Percentiles rank a stretch among this genome's conserved stretches.
Evolutionary conservation across 495 filamentous ascomycete genomes (phyloP).

Genomic region (Penicillium pancosmium): DNA sequence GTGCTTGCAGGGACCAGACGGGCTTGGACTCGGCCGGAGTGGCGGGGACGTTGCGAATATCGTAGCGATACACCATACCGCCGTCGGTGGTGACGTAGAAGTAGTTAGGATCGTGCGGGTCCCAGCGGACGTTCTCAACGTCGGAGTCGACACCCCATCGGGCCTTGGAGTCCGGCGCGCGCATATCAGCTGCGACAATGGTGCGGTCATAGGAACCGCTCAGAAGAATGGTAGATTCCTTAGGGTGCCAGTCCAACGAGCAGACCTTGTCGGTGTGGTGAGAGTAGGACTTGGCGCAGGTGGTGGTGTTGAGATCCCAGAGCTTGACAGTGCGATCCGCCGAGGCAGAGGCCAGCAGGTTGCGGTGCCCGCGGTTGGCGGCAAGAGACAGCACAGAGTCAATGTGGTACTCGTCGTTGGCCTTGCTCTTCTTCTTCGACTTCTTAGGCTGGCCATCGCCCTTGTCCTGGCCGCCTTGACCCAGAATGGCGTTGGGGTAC

Average conservation of each 20-base stretch:
- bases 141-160: constrained; percentile 93
- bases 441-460: constrained; percentile 51
- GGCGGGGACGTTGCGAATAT: constrained; percentile 70
- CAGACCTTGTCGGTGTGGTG: constrained; percentile 95
- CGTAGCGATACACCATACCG: constrained; percentile 85
- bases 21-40: constrained; percentile 75
- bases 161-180: constrained; percentile 78
- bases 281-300: constrained; percentile 91
- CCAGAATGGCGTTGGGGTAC: constrained; percentile 96
- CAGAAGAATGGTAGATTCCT: constrained; percentile 82
- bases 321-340: constrained; percentile 97
- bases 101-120: constrained; percentile 86
- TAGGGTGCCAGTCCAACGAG: constrained; percentile 88
- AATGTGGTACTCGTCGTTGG: constrained; percentile 90
- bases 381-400: constrained; percentile 90
- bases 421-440: constrained; percentile 85
- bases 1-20: constrained; percentile 92
- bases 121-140: constrained; percentile 89
- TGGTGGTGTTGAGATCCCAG: constrained; percentile 91
- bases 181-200: constrained; percentile 89
- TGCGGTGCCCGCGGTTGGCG: constrained; percentile 88
- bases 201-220: constrained; percentile 95
- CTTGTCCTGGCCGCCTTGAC: constrained; percentile 67
- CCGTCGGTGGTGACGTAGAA: constrained; percentile 96
- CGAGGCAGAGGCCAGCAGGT: constrained; percentile 93